phyloP scores from a whole-genome alignment of 2,329 filamentous ascomycete genomes.

The Aspergillus texensis region DNA sequence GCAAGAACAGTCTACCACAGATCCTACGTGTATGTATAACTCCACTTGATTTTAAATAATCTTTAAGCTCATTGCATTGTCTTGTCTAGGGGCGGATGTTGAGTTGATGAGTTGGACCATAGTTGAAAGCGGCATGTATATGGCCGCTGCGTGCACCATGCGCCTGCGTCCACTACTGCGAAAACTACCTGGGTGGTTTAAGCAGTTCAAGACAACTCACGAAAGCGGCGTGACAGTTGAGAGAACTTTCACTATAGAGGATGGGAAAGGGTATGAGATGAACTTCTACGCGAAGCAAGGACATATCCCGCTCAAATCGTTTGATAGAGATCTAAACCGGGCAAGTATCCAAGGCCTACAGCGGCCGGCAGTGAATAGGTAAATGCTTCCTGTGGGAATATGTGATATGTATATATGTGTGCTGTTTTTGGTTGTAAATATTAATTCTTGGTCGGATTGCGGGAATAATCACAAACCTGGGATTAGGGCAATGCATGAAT shows the following conservation, averaged over 20 bases:
- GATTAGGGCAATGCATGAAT: not conserved
- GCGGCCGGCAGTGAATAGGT: not conserved
- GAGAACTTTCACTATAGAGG: not conserved
- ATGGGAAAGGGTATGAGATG: not conserved
- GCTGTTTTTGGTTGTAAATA: not conserved
- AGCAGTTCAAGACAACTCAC: not conserved
- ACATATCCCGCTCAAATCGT: not conserved
- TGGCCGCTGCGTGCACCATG: not conserved
- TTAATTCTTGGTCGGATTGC: not conserved
- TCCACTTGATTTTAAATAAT: not conserved
- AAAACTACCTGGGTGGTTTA: no score
- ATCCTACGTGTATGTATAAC: not conserved
- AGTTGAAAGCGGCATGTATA: not conserved
- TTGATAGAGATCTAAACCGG: not conserved
- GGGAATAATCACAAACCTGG: not conserved
- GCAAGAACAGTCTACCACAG: not conserved
- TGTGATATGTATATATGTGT: not conserved
- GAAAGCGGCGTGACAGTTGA: not conserved
- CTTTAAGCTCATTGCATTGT: not conserved
- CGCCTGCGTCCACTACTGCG: no score
- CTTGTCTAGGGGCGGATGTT: not conserved
- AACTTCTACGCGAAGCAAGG: not conserved
- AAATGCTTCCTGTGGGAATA: no score
- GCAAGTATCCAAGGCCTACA: not conserved
- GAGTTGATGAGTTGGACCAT: not conserved